These are phyloP conservation scores for Pyrus pyrifolia DNA, from an alignment of 306 rosid species.

Conservation along the genomic window DNA sequence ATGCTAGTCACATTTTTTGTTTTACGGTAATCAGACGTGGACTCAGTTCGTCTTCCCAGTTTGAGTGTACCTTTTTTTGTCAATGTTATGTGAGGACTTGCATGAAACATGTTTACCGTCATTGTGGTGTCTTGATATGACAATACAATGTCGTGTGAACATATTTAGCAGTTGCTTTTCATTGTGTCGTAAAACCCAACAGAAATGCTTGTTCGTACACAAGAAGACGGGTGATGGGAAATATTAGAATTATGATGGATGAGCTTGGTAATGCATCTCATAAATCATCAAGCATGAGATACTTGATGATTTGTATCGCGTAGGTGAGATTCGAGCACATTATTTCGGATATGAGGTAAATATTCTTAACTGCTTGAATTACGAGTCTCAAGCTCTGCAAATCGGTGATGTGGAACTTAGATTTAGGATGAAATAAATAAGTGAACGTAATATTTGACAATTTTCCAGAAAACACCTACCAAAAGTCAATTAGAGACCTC, in stretches of 20 bases:
- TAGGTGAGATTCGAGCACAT: background rate
- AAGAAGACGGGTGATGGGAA: no score
- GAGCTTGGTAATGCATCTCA: no score
- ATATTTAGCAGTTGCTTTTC: background rate
- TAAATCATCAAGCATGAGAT: background rate
- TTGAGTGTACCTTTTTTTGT: no score
- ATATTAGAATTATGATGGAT: no score
- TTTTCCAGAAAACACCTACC: background rate
- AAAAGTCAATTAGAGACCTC: background rate
- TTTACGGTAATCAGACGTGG: no score
- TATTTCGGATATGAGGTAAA: background rate
- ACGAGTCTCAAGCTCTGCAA: background rate
- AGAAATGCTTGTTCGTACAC: background rate
- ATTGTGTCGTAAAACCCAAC: background rate
- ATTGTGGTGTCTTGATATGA: no score
- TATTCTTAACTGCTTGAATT: no score
- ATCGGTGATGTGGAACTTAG: background rate
- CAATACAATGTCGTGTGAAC: background rate
- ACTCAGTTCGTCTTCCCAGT: no score
- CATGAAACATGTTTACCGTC: no score
- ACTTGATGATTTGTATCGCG: background rate
- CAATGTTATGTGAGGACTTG: no score
- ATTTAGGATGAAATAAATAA: background rate
- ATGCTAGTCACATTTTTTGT: constrained; percentile 17
- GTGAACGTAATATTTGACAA: no score